A percentile compares a stretch with the other conserved stretches of the same genome.
phyloP scores from a whole-genome alignment of 169 alveolate genomes.

The Sarcocystis neurona region DNA sequence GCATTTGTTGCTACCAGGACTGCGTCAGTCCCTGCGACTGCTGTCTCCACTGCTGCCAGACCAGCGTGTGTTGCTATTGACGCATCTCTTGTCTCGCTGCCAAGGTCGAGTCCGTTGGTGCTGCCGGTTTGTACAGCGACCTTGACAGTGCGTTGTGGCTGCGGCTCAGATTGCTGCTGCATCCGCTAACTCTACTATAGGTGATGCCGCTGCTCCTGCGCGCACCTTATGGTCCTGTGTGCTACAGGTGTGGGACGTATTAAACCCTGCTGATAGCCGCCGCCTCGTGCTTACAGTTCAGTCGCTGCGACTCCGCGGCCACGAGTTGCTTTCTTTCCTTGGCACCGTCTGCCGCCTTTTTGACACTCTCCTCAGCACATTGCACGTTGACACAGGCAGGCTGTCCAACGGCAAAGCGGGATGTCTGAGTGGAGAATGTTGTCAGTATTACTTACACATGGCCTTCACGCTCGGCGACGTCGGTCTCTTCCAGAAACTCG shows the following conservation, averaged over 20 bases:
- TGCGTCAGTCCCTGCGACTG: too few relatives aligned
- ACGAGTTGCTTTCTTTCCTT: conserved; percentile 1
- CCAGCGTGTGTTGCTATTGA: too few relatives aligned
- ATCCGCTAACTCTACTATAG: too few relatives aligned
- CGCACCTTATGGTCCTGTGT: not conserved
- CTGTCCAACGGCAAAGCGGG: not conserved
- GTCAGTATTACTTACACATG: conserved; percentile 56
- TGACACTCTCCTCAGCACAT: not conserved
- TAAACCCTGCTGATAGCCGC: conserved; percentile 54
- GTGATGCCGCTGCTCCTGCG: not conserved
- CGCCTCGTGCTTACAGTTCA: conserved; percentile 35
- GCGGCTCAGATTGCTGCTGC: too few relatives aligned
- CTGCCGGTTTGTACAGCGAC: too few relatives aligned
- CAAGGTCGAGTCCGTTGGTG: too few relatives aligned
- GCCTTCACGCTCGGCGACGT: conserved; percentile 47
- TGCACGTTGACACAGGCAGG: not conserved
- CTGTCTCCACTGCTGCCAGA: too few relatives aligned
- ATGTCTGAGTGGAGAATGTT: conserved; percentile 39
- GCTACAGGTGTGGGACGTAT: conserved; percentile 45
- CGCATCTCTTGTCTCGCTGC: too few relatives aligned
- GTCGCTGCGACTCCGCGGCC: conserved; percentile 22
- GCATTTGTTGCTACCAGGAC: too few relatives aligned
- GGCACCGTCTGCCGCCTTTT: conserved; percentile 28
- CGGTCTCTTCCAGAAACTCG: conserved; percentile 32
- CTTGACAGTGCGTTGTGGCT: too few relatives aligned